Base-by-base conservation (phyloP, 2,329 filamentous ascomycete genomes). In the Fusarium solani-melongenae region DNA sequence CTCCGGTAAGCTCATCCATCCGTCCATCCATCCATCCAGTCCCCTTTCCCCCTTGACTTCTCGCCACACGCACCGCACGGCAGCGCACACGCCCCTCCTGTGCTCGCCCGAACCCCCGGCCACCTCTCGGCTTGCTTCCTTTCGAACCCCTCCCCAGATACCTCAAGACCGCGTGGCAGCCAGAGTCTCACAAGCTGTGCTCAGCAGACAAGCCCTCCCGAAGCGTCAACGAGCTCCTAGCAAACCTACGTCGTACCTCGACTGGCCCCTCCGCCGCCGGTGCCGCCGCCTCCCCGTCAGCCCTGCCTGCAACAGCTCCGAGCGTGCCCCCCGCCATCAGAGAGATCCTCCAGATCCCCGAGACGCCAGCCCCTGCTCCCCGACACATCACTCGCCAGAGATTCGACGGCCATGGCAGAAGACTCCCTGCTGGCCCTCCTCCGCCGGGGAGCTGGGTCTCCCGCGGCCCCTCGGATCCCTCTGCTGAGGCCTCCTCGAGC, bases 141-240 rank as follows among this genome's bases (percentile, higher is more conserved):
- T 72, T 67, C 51, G 56, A 70, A 55, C 69, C 64, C 61, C 66
- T 64, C 66, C 72, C 55, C 44, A 44, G 55, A 66, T 62, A 75
- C 74, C 59, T 76, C 66, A 67, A 61, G 56, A 71, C 76, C 76
- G 73, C 76, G 76, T 78, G 76, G 76, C 71, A 76, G 70, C 75
- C 76, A 71, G 51, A 73, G 72, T 79, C 77, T 80, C 73, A 80
- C 77, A 73, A 69, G 64, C 57, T 64, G 64, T 76, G 65, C 67
- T 75, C 71, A 73, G 64, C 73, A 83, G 82, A 79, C 62, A 81
- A 80, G 72, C 67, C 81, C 58, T 70, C 77, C 64, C 81, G 74
- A 73, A 79, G 86, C 67, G 90, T 92, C 78, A 92, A 92, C 79
- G 87, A 91, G 71, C 83, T 91, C 69, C 86, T 92, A 76, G 86